Percentiles rank a stretch among this genome's conserved stretches.
Evolutionary conservation across 108 stramenopile species (phyloP).

Genomic region (Cyclotella atomus): DNA sequence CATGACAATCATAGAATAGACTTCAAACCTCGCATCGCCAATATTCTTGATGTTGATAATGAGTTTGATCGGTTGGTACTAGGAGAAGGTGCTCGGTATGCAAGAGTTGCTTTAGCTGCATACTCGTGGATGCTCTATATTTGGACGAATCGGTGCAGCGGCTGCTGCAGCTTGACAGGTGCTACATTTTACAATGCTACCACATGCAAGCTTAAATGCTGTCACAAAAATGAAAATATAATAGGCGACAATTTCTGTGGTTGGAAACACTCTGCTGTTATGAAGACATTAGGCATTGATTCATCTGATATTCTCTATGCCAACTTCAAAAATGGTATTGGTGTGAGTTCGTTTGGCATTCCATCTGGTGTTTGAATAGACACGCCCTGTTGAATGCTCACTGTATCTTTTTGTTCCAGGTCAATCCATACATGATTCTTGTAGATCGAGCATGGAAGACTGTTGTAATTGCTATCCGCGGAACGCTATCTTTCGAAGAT

Average conservation of each 20-base stretch:
- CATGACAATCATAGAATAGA: constrained; percentile 8
- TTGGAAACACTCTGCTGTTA: constrained; percentile 70
- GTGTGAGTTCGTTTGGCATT: constrained; percentile 80
- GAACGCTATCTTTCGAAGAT: constrained; percentile 95
- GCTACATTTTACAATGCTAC: constrained; percentile 17
- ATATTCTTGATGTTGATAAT: constrained; percentile 57
- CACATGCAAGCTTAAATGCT: constrained; percentile 17
- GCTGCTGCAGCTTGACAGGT: constrained; percentile 45
- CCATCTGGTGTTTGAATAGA: constrained; percentile 62
- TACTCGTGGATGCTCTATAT: constrained; percentile 91
- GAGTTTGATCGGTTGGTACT: constrained; percentile 57
- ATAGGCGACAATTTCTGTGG: constrained; percentile 73
- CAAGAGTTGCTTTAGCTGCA: constrained; percentile 79
- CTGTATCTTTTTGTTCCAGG: constrained; percentile 13
- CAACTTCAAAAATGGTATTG: constrained; percentile 72
- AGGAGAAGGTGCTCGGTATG: constrained; percentile 83
- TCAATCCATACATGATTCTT: constrained; percentile 87
- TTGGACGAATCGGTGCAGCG: constrained; percentile 80
- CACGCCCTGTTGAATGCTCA: too few species aligned
- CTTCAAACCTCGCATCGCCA: constrained; percentile 30
- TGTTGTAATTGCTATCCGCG: constrained; percentile 93
- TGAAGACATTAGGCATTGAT: constrained; percentile 74
- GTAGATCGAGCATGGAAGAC: constrained; percentile 82
- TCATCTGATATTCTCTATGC: constrained; percentile 88
- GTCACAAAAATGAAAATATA: constrained; percentile 26